Evolutionary conservation across 2,329 filamentous ascomycete species (phyloP).

Genomic region (Phaeomoniella chlamydospora): DNA sequence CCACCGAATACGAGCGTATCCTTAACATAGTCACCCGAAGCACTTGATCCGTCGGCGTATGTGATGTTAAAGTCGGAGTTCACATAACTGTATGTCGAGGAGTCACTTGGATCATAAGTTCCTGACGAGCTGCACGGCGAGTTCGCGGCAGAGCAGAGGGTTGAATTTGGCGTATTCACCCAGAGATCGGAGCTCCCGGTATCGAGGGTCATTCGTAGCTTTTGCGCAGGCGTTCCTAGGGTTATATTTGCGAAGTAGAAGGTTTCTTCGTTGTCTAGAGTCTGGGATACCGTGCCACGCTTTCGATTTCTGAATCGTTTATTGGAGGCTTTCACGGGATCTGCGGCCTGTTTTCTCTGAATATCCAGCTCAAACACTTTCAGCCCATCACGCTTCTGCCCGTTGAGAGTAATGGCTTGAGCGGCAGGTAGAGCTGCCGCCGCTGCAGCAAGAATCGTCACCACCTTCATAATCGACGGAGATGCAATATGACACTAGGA

Average conservation of each 20-base stretch:
- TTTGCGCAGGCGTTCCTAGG: slow-evolving; percentile 42
- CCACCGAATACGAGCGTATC: slow-evolving; percentile 48
- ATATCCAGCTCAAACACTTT: not conserved
- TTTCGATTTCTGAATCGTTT: not conserved
- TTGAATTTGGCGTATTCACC: slow-evolving; percentile 50
- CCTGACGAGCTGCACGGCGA: slow-evolving; percentile 47
- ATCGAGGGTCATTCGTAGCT: slow-evolving; percentile 42
- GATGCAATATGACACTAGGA: too few species aligned
- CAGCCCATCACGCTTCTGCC: not conserved
- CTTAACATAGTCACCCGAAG: slow-evolving; percentile 63
- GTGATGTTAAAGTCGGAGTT: slow-evolving; percentile 72
- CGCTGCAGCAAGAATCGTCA: not conserved
- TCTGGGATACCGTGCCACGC: slow-evolving; percentile 1
- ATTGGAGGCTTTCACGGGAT: not conserved
- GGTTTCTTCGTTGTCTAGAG: slow-evolving; percentile 10
- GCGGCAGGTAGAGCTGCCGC: not conserved
- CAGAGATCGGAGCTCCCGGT: slow-evolving; percentile 51
- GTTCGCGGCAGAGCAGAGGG: slow-evolving; percentile 36
- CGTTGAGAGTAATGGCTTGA: not conserved
- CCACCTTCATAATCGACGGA: not conserved
- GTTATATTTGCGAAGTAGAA: slow-evolving; percentile 39
- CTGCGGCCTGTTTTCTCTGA: not conserved
- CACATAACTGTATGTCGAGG: slow-evolving; percentile 62
- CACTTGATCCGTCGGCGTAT: slow-evolving; percentile 70
- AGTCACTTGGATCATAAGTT: slow-evolving; percentile 54